phyloP scores from a whole-genome alignment of 2,329 filamentous ascomycete genomes.

The Myriosclerotinia scirpicola region DNA sequence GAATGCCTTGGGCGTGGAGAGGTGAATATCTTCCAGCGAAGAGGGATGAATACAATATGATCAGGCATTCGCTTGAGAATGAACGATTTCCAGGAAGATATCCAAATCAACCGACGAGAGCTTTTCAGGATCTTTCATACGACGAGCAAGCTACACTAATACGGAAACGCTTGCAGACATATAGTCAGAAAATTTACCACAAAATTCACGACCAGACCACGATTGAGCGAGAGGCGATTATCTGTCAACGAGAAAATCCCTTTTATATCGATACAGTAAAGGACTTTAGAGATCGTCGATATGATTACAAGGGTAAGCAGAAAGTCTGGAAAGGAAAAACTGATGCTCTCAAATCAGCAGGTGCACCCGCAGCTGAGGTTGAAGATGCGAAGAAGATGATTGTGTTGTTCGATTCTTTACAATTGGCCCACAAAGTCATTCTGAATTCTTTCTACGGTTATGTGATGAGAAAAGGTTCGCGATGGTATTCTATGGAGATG shows the following conservation, averaged over 20 bases:
- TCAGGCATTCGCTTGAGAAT: slow-evolving; percentile 84
- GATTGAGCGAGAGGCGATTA: slow-evolving; percentile 92
- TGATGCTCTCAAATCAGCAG: slow-evolving; percentile 78
- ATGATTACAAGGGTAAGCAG: slow-evolving; percentile 97
- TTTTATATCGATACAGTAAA: slow-evolving; percentile 98
- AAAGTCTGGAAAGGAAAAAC: slow-evolving; percentile 99
- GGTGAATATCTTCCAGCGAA: slow-evolving; percentile 96
- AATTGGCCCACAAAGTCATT: slow-evolving; percentile 98
- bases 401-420: slow-evolving; percentile 89
- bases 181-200: slow-evolving; percentile 98
- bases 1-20: slow-evolving; percentile 96
- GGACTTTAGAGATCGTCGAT: slow-evolving; percentile 93
- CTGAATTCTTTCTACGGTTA: slow-evolving; percentile 99
- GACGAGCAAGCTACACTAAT: slow-evolving; percentile 82
- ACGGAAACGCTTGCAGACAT: slow-evolving; percentile 85
- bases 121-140: slow-evolving; percentile 75
- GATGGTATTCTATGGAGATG: slow-evolving; percentile 99
- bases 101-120: slow-evolving; percentile 66
- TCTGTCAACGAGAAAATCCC: slow-evolving; percentile 95
- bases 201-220: slow-evolving; percentile 96
- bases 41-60: slow-evolving; percentile 99
- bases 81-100: slow-evolving; percentile 84
- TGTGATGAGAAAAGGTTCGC: slow-evolving; percentile 97
- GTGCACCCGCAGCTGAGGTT: slow-evolving; percentile 72
- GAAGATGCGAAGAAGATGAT: slow-evolving; percentile 99